A percentile compares a stretch with the other conserved stretches of the same genome.
phyloP scores from a whole-genome alignment of 2,329 filamentous ascomycete genomes.

The Trichoderma simmonsii region DNA sequence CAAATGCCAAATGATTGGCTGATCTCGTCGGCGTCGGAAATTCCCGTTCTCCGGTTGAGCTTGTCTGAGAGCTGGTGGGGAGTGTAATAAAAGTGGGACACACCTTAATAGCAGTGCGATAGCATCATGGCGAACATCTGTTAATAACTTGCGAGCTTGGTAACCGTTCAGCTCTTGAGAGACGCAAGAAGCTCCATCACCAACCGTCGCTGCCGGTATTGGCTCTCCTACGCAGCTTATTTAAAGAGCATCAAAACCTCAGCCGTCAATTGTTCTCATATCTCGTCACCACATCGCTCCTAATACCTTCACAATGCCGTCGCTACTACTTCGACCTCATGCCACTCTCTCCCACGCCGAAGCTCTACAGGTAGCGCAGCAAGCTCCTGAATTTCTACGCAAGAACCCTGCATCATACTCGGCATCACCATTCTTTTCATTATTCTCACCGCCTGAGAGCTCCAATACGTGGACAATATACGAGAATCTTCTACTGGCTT shows the following conservation, averaged over 20 bases:
- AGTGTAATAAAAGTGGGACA: neutral
- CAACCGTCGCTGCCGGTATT: neutral
- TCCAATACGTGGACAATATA: constrained; percentile 80
- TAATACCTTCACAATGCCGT: constrained; percentile 39
- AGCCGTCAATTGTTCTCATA: neutral
- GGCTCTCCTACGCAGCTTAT: neutral
- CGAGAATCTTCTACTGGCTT: constrained; percentile 83
- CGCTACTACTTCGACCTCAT: constrained; percentile 55
- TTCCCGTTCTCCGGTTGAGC: neutral
- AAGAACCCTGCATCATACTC: constrained; percentile 54
- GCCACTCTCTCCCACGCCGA: constrained; percentile 54
- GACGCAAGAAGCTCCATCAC: neutral
- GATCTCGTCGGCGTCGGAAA: neutral
- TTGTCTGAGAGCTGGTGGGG: neutral
- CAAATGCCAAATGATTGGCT: neutral
- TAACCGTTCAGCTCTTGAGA: neutral
- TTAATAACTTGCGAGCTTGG: neutral
- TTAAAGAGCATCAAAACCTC: neutral
- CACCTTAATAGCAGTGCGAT: neutral
- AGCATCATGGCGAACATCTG: constrained; percentile 12
- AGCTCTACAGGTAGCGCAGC: constrained; percentile 57
- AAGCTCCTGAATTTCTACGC: constrained; percentile 55
- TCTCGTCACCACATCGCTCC: neutral
- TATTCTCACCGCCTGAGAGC: constrained; percentile 62
- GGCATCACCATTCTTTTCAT: constrained; percentile 50